A percentile compares a stretch with the other conserved stretches of the same genome.
Evolutionary conservation across 768 basidiomycete genomes (phyloP).

Genomic region (Rhizopogon rudus): DNA sequence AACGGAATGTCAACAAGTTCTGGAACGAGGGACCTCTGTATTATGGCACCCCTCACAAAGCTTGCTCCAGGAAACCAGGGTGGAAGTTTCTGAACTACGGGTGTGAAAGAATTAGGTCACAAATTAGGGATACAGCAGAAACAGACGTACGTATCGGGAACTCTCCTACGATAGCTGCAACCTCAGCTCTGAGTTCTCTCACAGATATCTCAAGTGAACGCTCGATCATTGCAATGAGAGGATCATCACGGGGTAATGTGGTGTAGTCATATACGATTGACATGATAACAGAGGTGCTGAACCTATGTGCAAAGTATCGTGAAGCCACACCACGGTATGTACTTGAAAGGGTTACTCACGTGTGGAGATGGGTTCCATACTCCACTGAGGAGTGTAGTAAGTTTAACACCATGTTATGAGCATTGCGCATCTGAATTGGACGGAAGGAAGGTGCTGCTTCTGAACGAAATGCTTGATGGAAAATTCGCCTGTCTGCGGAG

Average conservation of each 20-base stretch:
- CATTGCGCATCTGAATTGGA: conserved; percentile 29
- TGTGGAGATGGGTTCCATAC: conserved; percentile 17
- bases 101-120: not conserved
- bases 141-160: conserved; percentile 15
- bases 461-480: conserved; percentile 31
- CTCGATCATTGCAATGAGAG: conserved; percentile 13
- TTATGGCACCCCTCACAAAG: conserved; percentile 11
- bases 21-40: conserved; percentile 3
- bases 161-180: conserved; percentile 9
- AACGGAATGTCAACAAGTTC: conserved; percentile 17
- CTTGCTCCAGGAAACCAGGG: conserved; percentile 19
- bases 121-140: not conserved
- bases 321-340: not conserved
- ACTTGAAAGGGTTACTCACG: conserved; percentile 6
- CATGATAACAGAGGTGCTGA: conserved; percentile 18
- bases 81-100: conserved; percentile 14
- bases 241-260: conserved; percentile 12
- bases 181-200: conserved; percentile 13
- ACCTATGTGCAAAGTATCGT: conserved; percentile 3
- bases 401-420: conserved; percentile 23
- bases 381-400: conserved; percentile 20
- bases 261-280: conserved; percentile 22
- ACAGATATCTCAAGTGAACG: conserved; percentile 2
- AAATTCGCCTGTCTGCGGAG: conserved; percentile 19
- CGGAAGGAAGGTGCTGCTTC: conserved; percentile 22